Base-by-base conservation (phyloP, 805 yeast genomes). In the Myxozyma kluyveri region DNA sequence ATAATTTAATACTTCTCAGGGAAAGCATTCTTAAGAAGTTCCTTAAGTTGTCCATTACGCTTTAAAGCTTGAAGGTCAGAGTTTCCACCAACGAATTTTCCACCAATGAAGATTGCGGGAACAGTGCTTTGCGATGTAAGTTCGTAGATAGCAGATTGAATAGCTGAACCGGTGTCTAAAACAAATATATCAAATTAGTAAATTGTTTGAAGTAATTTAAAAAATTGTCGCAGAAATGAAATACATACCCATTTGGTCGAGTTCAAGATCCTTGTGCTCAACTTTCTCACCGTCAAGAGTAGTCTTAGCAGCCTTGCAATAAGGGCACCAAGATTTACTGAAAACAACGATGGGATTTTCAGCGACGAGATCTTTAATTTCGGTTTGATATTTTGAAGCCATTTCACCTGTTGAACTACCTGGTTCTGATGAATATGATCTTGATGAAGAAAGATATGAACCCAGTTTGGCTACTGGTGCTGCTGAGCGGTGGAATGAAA, bases 61-160 rank as follows among this genome's bases (percentile, higher is more conserved):
- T 79, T 75, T 68, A 90, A 77, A 47, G 78, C 75, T 72, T 89
- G 95, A 59, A 91, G 74, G 62, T 88, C 96, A 36, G 90, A 83
- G 78, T 89, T 88, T 57, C 59, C 59, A 55, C 99, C 99, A 65
- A 91, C 81, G 75, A 89, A 96, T 72, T 90, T 78, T 56, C 96
- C 96, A 43, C 77, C 82, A 68, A 91, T 88, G 74, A 85, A 91
- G 62, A 91, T 79, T 69, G 86, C 89, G 57, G 99, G 99, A 57
- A 91, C 98, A 36, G 97, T 88, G 61, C 82, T 79, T 76, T 91
- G 98, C 54, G 95, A 93, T 36, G 95, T 86, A 54, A 88, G 70
- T 67, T 84, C 81, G 47, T 67, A 69, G 55, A 91, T 76, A 60
- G 95, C 95, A 45, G 74, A 83, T 73, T 90, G 97, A 61, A 89